A percentile compares a stretch with the other conserved stretches of the same genome.
Conservation (phyloP, 352 stramenopile genomes). For the Lagenidium sp. region DNA sequence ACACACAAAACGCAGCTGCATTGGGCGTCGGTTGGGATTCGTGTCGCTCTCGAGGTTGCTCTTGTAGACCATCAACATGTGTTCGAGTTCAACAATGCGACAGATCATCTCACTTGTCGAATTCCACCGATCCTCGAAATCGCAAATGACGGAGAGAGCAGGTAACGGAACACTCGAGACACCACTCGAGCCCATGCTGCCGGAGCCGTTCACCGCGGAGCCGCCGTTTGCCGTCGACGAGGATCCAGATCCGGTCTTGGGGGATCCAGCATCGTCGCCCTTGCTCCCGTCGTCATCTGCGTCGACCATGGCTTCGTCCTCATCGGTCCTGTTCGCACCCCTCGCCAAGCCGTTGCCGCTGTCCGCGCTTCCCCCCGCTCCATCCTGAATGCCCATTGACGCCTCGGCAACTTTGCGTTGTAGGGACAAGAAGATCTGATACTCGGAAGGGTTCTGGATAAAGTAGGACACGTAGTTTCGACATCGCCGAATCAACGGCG, state of each 20-base stretch:
- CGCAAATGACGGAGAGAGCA: constrained; percentile 61
- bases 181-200: not conserved
- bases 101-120: constrained; percentile 75
- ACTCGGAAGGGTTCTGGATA: constrained; percentile 77
- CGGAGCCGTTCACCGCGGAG: not conserved
- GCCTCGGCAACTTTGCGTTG: constrained; percentile 51
- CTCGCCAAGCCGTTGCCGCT: not conserved
- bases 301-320: too few species aligned
- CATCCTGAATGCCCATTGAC: constrained; percentile 12
- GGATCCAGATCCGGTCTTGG: too few species aligned
- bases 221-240: too few species aligned
- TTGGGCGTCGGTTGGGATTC: constrained; percentile 53
- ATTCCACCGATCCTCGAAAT: constrained; percentile 72
- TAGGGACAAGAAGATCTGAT: constrained; percentile 73
- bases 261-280: not conserved
- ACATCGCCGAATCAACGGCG: constrained; percentile 45
- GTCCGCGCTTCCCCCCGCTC: constrained; percentile 17
- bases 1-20: constrained; percentile 74
- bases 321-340: too few species aligned
- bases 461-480: constrained; percentile 80
- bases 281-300: not conserved
- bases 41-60: constrained; percentile 64
- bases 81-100: constrained; percentile 67
- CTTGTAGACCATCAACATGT: constrained; percentile 67
- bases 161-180: constrained; percentile 4